Evolutionary conservation across 2,329 filamentous ascomycete species (phyloP), one percentile per base, ranked within the genome.

Genomic region (Zarea fungicola): DNA sequence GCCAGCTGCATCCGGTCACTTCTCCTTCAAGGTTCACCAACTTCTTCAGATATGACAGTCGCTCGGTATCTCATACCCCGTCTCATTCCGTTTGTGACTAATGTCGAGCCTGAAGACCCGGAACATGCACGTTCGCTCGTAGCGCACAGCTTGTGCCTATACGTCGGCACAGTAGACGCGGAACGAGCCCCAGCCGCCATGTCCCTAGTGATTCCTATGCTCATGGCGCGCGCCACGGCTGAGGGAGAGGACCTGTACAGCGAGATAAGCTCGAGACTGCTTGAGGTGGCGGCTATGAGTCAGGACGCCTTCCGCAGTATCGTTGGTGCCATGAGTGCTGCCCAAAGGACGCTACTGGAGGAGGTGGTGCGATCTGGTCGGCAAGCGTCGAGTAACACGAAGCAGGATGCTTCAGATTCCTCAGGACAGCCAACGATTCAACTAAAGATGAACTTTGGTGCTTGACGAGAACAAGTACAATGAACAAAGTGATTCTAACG

Each of bases 371-470:
- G 82, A 65, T 80, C 77, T 21, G 84, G 84, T 44, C 71, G 79
- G 58, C 71, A 76, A 57, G 64, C 62, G 65, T 66, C 48, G 58
- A 61, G 65, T 55, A 69, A 64, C 59, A 57, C 60, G 56, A 62
- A 61, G 62, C 70, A 72, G 57, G 66, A 63, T 48, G 59, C 52
- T 3, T 60, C 68, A 36, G 68, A 67, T 43, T 73, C 70, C 51
- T 70, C 73, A 50, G 77, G 71, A 23, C 81, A 81, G 66, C 93
- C 93, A 11, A 93, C 75, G 54, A 99, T 99, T 75, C 89, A 89
- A 47, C 68, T 99, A 62, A 93, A 95, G 77, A 95, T 97, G 87
- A 78, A 96, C 66, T 97, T 99, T 76, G 81, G 81, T 5, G 71
- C 36, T 66, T 19, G 6, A 14, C 26, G 58, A 58, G 48, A 41